Base-by-base conservation (phyloP, 805 yeast genomes). In the Lipomyces mesembrius region DNA sequence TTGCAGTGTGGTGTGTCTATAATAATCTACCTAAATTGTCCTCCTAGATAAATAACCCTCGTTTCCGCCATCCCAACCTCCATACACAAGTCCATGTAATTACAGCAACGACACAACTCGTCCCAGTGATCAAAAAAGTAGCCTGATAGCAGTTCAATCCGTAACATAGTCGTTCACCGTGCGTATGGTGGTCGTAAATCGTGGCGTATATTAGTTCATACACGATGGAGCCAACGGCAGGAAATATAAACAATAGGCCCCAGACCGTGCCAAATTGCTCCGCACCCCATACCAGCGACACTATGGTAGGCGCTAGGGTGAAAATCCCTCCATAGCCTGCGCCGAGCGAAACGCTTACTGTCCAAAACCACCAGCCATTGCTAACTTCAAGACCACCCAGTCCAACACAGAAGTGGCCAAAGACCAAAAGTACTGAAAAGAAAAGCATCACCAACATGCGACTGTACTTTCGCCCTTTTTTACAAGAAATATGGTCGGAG, bases 261-360 rank as follows among this genome's bases (percentile, higher is more conserved):
- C 97, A 94, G 1, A 94, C 90, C 1, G 97, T 90, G 0, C 98
- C 98, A 77, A 94, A 86, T 43, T 90, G 84, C 55, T 90, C 92
- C 27, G 90, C 83, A 0, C 98, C 98, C 92, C 97, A 95, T 2
- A 90, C 85, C 3, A 88, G 82, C 1, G 96, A 88, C 17, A 92
- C 86, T 14, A 92, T 82, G 0, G 97, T 89, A 2, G 99, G 98
- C 72, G 87, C 90, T 5, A 91, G 78, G 0, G 98, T 92, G 79
- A 91, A 94, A 3, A 91, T 75, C 0, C 93, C 91, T 39, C 98
- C 97, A 74, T 94, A 91, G 5, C 86, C 80, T 32, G 85, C 74
- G 0, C 98, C 98, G 64, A 86, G 82, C 1, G 88, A 66, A 1
- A 84, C 75, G 8, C 91, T 82, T 1, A 81, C 75, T 3, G 76